Evolutionary conservation across 2,329 filamentous ascomycete genomes (phyloP).

Genomic region (Sodiomyces alkalinus): DNA sequence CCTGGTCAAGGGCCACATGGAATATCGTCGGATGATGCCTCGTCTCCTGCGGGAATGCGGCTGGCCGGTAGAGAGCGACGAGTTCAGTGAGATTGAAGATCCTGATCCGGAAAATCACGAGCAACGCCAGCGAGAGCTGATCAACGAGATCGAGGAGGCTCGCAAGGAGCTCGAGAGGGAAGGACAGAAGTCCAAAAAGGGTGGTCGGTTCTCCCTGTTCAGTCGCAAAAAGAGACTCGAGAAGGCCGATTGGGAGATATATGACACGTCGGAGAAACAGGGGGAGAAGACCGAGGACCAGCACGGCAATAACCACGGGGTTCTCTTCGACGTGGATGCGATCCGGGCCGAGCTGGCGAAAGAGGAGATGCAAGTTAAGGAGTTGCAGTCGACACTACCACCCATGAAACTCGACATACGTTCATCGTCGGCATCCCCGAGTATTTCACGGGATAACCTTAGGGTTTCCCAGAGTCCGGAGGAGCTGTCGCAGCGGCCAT

Average conservation of each 20-base stretch:
- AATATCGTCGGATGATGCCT: conserved; percentile 88
- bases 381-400: conserved; percentile 77
- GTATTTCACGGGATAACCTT: conserved; percentile 17
- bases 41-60: conserved; percentile 72
- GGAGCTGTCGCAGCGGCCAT: conserved; percentile 12
- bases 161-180: conserved; percentile 74
- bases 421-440: conserved; percentile 15
- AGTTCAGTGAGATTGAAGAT: conserved; percentile 94
- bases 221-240: conserved; percentile 59
- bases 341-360: conserved; percentile 74
- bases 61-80: conserved; percentile 82
- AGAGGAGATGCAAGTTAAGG: conserved; percentile 53
- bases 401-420: conserved; percentile 66
- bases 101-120: conserved; percentile 89
- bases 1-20: conserved; percentile 84
- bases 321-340: conserved; percentile 91
- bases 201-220: conserved; percentile 57
- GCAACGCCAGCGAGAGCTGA: conserved; percentile 77
- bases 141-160: conserved; percentile 92
- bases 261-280: conserved; percentile 51
- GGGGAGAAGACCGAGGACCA: conserved; percentile 17
- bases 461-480: conserved; percentile 34
- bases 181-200: conserved; percentile 41
- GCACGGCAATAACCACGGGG: conserved; percentile 39
- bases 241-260: conserved; percentile 89